Evolutionary conservation across 176 grass and related monocot species (phyloP), one percentile per base, ranked within the genome.

Genomic region (Avena atlantica): DNA sequence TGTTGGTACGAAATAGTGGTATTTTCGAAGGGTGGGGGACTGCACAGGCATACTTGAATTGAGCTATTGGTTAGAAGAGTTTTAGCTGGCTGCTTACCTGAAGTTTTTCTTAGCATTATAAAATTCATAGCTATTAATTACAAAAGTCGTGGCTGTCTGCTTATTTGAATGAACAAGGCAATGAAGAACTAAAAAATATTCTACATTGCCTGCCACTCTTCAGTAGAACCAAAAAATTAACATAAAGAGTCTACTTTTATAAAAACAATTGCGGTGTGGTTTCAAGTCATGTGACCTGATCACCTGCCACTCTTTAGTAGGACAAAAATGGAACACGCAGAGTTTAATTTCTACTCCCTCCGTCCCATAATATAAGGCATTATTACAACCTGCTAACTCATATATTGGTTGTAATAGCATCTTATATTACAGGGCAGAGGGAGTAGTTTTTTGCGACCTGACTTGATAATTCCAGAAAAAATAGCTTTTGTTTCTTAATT

Each of bases 121-220:
- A 5, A 31, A 14, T 5, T 27, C 63, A 31, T 15, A 66, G 63
- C 63, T 66, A 8, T 66, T 66, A 14, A 13, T 66, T 66, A 66
- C 5, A 66, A 13, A 31, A 66, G 25, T 31, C 25, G 2, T 31
- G 31, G 25, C 25, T 66, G 13, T 1, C 25, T 31, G 12, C 25
- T 66, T 16, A 31, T 55, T 55, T 55, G 52, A 55, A 55, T 17
- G 15, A 55, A 55, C 52, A 17, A 58, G 37, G 5, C 47, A 47
- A 27, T 61, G 6, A 83, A 86, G 64, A 78, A 65, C 12, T 63
- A 53, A 72, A 68, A 31, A 81, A 74, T 17, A 12, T 57, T 70
- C 45, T 82, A 16, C 12, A 74, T 45, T 75, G 13, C 4, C 15
- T 64, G 29, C 20, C 63, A 21, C 63, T 71, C 13, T 77, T 27